Conservation (phyloP, 1,284 basidiomycete genomes). For the Caloboletus firmus region DNA sequence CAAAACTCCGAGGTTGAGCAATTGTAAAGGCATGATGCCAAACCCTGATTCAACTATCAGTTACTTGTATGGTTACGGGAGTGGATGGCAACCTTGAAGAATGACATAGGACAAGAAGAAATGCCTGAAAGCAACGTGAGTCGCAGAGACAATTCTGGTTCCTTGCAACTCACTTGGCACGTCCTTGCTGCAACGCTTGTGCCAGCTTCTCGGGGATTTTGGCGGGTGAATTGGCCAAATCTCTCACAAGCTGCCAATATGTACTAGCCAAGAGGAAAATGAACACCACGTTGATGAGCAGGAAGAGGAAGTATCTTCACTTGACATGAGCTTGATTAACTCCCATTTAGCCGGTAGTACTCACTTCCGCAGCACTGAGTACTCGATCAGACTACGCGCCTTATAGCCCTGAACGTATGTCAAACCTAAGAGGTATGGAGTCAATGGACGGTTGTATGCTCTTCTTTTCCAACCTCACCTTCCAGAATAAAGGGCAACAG, state of each 20-base stretch:
- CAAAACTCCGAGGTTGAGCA: conserved; percentile 86
- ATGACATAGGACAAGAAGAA: conserved; percentile 97
- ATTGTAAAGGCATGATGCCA: conserved; percentile 92
- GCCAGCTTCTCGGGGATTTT: conserved; percentile 91
- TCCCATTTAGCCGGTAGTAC: conserved; percentile 24
- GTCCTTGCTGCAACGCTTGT: conserved; percentile 70
- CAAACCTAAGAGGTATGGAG: conserved; percentile 50
- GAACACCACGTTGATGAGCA: conserved; percentile 93
- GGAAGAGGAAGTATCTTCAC: conserved; percentile 87
- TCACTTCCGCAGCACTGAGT: conserved; percentile 89
- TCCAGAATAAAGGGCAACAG: conserved; percentile 88
- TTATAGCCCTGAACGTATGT: conserved; percentile 88
- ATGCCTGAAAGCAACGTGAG: conserved; percentile 51
- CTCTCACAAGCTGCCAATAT: conserved; percentile 85
- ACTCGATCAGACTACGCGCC: conserved; percentile 91
- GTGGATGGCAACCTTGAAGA: conserved; percentile 66
- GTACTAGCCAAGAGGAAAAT: conserved; percentile 91
- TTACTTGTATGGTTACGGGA: background rate
- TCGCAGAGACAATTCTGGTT: background rate
- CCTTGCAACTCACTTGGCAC: conserved; percentile 51
- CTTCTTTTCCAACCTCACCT: conserved; percentile 46
- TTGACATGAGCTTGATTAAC: conserved; percentile 8
- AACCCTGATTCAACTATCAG: conserved; percentile 52
- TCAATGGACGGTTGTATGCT: background rate
- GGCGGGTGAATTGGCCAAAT: conserved; percentile 83